Conservation (phyloP, 257 asterid species). For the Solanum neorickii region DNA sequence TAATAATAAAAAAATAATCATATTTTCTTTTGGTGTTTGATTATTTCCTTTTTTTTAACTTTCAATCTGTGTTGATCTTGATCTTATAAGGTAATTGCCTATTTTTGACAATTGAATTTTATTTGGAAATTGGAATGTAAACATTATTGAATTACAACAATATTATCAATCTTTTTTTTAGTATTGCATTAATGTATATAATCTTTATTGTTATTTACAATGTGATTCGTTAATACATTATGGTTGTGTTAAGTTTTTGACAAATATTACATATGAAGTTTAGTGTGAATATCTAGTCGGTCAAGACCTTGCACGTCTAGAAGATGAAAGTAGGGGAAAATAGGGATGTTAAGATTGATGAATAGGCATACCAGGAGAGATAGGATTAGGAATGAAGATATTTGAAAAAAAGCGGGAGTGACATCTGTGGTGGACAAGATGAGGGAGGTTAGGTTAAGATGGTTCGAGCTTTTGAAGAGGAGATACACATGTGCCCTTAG, state of each 20-base stretch:
- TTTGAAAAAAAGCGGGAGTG: neutral
- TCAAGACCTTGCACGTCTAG: neutral
- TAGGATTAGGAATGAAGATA: neutral
- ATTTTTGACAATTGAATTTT: neutral
- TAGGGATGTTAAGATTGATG: neutral
- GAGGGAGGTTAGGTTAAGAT: neutral
- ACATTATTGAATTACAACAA: neutral
- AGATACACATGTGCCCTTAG: fast-evolving
- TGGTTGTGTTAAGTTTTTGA: neutral
- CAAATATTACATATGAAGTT: neutral
- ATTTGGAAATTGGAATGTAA: neutral
- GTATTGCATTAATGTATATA: neutral
- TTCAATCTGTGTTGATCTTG: neutral
- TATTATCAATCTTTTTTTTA: neutral
- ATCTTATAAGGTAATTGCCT: neutral
- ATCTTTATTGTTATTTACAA: no score
- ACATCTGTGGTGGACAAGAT: neutral
- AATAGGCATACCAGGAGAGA: neutral
- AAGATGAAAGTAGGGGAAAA: neutral
- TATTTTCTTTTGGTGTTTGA: neutral
- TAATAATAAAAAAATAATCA: neutral
- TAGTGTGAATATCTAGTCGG: neutral
- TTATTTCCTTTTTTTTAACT: neutral
- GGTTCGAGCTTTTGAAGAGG: neutral
- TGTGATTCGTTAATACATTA: neutral